phyloP scores from a whole-genome alignment of 805 yeast genomes.

The Clavispora fructus region DNA sequence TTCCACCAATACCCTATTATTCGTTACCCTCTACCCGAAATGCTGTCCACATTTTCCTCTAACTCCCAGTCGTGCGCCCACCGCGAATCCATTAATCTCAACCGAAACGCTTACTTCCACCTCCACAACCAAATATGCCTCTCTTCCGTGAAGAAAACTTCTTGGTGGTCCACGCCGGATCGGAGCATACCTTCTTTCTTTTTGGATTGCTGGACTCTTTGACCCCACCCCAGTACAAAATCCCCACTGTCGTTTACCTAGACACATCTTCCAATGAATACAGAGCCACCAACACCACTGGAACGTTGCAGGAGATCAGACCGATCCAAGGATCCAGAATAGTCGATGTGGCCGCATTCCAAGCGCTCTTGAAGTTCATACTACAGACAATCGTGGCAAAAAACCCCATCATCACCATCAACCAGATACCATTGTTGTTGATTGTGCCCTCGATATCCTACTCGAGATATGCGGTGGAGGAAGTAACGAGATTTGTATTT shows the following conservation, averaged over 20 bases:
- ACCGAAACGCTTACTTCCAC: neutral
- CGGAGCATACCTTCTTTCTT: conserved; percentile 65
- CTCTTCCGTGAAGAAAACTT: conserved; percentile 41
- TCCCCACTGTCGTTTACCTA: conserved; percentile 73
- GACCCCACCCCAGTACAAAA: conserved; percentile 65
- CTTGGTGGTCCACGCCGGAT: conserved; percentile 72
- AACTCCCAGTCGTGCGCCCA: neutral
- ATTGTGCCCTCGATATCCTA: conserved; percentile 59
- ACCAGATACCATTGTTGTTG: conserved; percentile 67
- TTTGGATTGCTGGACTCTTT: conserved; percentile 75
- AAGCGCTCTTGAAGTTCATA: conserved; percentile 49
- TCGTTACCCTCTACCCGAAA: too few relatives aligned
- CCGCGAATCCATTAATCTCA: neutral
- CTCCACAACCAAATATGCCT: conserved; percentile 25
- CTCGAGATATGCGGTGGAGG: conserved; percentile 64
- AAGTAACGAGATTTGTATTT: conserved; percentile 67
- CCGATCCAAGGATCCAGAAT: conserved; percentile 68
- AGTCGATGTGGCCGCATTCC: conserved; percentile 63
- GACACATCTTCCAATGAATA: conserved; percentile 33
- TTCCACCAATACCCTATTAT: too few relatives aligned
- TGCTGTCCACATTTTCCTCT: too few relatives aligned
- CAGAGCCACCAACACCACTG: conserved; percentile 23
- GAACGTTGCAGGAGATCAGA: conserved; percentile 39
- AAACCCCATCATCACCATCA: conserved; percentile 44
- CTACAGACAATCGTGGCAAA: conserved; percentile 34